Conservation (phyloP, 805 yeast genomes). For the Metschnikowia gelsemii region DNA sequence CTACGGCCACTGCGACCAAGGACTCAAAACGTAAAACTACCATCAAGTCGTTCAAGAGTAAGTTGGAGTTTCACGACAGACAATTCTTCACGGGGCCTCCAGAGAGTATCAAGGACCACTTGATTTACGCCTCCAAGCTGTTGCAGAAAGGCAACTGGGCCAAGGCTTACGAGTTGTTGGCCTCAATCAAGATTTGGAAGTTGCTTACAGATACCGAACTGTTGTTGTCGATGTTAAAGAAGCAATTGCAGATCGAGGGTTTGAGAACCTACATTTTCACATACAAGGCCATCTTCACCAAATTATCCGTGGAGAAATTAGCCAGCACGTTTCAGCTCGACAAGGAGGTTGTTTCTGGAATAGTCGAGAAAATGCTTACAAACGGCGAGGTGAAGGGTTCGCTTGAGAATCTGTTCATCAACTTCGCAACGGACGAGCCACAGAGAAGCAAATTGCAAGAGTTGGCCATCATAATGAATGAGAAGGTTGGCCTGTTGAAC, state of each 20-base stretch:
- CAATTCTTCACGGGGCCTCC: constrained; percentile 97
- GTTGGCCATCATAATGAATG: constrained; percentile 80
- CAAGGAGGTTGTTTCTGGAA: constrained; percentile 53
- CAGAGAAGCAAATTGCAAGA: constrained; percentile 85
- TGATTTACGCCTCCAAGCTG: constrained; percentile 87
- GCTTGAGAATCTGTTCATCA: constrained; percentile 65
- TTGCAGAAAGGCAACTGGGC: constrained; percentile 90
- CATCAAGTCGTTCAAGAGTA: constrained; percentile 84
- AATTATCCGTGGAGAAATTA: constrained; percentile 67
- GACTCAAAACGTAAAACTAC: constrained; percentile 55
- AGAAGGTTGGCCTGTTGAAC: constrained; percentile 70
- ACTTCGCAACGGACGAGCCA: constrained; percentile 65
- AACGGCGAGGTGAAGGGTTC: constrained; percentile 75
- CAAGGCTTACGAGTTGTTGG: constrained; percentile 66
- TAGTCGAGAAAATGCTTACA: constrained; percentile 73
- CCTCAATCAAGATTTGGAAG: constrained; percentile 82
- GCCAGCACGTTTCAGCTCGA: constrained; percentile 65
- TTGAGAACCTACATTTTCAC: constrained; percentile 89
- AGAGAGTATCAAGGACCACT: constrained; percentile 90
- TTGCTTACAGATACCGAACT: constrained; percentile 68
- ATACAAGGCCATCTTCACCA: constrained; percentile 72
- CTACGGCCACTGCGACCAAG: constrained; percentile 57
- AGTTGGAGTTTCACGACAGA: constrained; percentile 88
- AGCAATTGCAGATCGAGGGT: constrained; percentile 84
- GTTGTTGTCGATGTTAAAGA: constrained; percentile 68